phyloP scores from a whole-genome alignment of 2,329 filamentous ascomycete genomes.

The Monilinia polystroma region DNA sequence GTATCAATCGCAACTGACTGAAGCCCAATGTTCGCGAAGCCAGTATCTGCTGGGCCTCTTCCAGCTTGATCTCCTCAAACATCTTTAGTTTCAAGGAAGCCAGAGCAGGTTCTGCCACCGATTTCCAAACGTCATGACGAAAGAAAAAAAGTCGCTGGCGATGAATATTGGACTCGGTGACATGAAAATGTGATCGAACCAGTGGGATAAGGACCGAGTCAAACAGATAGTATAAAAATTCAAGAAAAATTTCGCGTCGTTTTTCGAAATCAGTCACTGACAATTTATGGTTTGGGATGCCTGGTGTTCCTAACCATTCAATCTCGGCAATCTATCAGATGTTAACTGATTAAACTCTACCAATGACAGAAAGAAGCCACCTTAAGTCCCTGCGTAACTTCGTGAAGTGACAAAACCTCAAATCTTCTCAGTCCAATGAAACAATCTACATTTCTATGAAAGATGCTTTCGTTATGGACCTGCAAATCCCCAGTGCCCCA shows the following conservation, averaged over 20 bases:
- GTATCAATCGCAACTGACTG: constrained; percentile 76
- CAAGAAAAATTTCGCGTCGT: constrained; percentile 73
- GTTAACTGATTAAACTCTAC: constrained; percentile 11
- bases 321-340: constrained; percentile 60
- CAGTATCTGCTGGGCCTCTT: constrained; percentile 57
- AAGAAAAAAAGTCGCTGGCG: constrained; percentile 88
- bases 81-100: constrained; percentile 64
- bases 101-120: constrained; percentile 71
- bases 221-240: constrained; percentile 89
- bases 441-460: constrained; percentile 69
- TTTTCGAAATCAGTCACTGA: constrained; percentile 73
- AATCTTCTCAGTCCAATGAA: constrained; percentile 79
- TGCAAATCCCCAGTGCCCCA: constrained; percentile 63
- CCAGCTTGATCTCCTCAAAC: constrained; percentile 72
- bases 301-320: constrained; percentile 67
- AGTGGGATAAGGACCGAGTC: constrained; percentile 89
- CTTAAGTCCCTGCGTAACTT: constrained; percentile 73
- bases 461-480: constrained; percentile 56
- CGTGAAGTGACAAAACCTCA: constrained; percentile 77
- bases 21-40: constrained; percentile 67
- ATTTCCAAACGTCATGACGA: constrained; percentile 87
- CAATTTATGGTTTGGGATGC: constrained; percentile 52
- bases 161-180: constrained; percentile 83
- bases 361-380: constrained; percentile 45
- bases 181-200: constrained; percentile 84